These are phyloP conservation scores for Leccinellum rugosiceps DNA, from an alignment of 768 basidiomycete species.

Conservation along the genomic window DNA sequence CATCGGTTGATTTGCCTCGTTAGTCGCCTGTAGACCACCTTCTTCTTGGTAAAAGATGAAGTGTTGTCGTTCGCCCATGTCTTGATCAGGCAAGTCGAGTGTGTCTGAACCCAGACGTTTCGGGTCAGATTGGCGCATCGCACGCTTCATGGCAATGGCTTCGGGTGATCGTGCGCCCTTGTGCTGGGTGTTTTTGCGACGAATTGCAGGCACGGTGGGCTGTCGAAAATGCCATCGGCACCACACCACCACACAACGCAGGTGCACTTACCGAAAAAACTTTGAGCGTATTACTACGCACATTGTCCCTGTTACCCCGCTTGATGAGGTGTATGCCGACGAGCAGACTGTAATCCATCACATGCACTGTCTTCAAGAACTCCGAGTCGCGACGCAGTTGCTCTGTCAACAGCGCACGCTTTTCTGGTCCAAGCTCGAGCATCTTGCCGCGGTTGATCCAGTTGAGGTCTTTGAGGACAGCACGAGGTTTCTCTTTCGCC, in stretches of 20 bases:
- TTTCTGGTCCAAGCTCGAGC: constrained; percentile 95
- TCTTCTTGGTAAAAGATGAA: constrained; percentile 98
- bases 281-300: constrained; percentile 85
- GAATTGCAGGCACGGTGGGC: constrained; percentile 68
- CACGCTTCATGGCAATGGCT: constrained; percentile 80
- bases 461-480: constrained; percentile 93
- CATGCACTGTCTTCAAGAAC: constrained; percentile 74
- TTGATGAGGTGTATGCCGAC: constrained; percentile 92
- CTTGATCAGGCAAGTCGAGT: constrained; percentile 58
- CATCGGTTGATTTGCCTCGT: constrained; percentile 72
- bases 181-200: constrained; percentile 56
- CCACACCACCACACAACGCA: neutral
- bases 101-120: constrained; percentile 57
- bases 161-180: constrained; percentile 63
- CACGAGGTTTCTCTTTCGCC: constrained; percentile 70
- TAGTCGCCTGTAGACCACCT: constrained; percentile 86
- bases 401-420: constrained; percentile 84
- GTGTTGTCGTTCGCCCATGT: constrained; percentile 55
- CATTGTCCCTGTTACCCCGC: constrained; percentile 87
- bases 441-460: constrained; percentile 81
- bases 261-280: constrained; percentile 77
- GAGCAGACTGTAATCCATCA: constrained; percentile 97
- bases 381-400: constrained; percentile 87
- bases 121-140: constrained; percentile 79
- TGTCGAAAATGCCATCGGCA: constrained; percentile 26